Conservation (phyloP, 2,329 filamentous ascomycete genomes). For the Ophiobolus disseminans region DNA sequence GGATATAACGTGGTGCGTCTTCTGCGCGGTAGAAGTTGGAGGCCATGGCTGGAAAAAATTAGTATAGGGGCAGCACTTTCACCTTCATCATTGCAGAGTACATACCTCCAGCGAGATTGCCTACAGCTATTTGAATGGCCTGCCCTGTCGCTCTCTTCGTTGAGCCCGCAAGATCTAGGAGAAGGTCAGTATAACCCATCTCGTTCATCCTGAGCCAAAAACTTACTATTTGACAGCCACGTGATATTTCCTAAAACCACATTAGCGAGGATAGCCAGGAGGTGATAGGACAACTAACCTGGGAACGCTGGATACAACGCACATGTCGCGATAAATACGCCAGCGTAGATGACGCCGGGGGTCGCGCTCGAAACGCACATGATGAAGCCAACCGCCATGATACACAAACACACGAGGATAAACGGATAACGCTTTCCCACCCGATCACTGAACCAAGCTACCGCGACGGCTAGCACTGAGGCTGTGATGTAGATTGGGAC, state of each 20-base stretch:
- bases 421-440: slow-evolving; percentile 44
- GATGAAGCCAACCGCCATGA: slow-evolving; percentile 48
- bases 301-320: slow-evolving; percentile 49
- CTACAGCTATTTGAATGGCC: slow-evolving; percentile 58
- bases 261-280: too few relatives aligned
- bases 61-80: slow-evolving; percentile 1
- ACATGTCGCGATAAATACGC: slow-evolving; percentile 47
- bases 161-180: slow-evolving; percentile 59
- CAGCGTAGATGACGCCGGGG: slow-evolving; percentile 47
- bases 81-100: neutral
- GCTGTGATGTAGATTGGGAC: slow-evolving; percentile 54
- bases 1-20: slow-evolving; percentile 58
- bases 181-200: slow-evolving; percentile 29
- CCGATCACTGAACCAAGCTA: slow-evolving; percentile 42
- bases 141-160: slow-evolving; percentile 60
- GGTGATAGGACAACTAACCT: too few relatives aligned
- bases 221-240: slow-evolving; percentile 61
- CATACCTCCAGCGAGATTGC: slow-evolving; percentile 52
- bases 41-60: slow-evolving; percentile 62
- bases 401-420: slow-evolving; percentile 39
- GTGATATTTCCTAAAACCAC: too few relatives aligned
- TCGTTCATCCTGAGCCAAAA: neutral
- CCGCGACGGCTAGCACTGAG: slow-evolving; percentile 41
- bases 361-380: slow-evolving; percentile 44
- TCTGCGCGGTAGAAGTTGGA: slow-evolving; percentile 71